phyloP scores from a whole-genome alignment of 2,329 filamentous ascomycete genomes.

The Aphanoascus verrucosus region DNA sequence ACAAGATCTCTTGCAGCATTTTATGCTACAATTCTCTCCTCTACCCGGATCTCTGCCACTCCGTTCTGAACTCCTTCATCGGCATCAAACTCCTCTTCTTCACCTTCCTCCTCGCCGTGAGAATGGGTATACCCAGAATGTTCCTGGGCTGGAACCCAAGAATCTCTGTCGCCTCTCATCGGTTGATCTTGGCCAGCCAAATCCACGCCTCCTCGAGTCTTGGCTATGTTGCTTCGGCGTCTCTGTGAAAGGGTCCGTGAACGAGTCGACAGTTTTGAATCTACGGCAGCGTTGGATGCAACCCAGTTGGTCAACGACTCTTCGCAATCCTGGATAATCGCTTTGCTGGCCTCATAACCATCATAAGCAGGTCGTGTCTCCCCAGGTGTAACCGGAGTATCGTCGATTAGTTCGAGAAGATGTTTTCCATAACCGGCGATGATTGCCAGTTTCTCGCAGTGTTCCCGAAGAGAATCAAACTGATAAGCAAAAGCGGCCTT shows the following conservation, averaged over 20 bases:
- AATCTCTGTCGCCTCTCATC: conserved; percentile 62
- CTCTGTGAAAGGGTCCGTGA: conserved; percentile 80
- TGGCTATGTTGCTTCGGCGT: conserved; percentile 59
- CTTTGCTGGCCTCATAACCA: conserved; percentile 96
- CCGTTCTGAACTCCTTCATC: conserved; percentile 23
- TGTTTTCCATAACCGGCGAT: conserved; percentile 98
- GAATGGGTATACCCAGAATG: conserved; percentile 37
- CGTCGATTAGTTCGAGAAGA: conserved; percentile 90
- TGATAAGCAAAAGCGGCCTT: conserved; percentile 98
- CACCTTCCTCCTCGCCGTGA: conserved; percentile 34
- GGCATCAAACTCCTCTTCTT: conserved; percentile 18
- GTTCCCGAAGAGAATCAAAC: conserved; percentile 92
- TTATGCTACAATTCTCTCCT: conserved; percentile 21
- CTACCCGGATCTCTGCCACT: conserved; percentile 27
- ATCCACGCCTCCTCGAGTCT: conserved; percentile 59
- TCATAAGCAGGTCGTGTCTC: conserved; percentile 95
- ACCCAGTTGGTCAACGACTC: conserved; percentile 97
- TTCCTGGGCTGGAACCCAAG: conserved; percentile 68
- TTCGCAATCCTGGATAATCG: conserved; percentile 97
- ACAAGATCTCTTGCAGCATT: background rate
- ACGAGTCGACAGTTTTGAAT: conserved; percentile 74
- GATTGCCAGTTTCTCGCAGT: conserved; percentile 96
- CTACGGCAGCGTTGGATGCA: conserved; percentile 75
- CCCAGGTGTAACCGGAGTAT: conserved; percentile 91
- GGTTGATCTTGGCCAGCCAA: conserved; percentile 72